Evolutionary conservation across 192 early-diverging fungal genomes (phyloP).

Genomic region (Coemansia sp.): DNA sequence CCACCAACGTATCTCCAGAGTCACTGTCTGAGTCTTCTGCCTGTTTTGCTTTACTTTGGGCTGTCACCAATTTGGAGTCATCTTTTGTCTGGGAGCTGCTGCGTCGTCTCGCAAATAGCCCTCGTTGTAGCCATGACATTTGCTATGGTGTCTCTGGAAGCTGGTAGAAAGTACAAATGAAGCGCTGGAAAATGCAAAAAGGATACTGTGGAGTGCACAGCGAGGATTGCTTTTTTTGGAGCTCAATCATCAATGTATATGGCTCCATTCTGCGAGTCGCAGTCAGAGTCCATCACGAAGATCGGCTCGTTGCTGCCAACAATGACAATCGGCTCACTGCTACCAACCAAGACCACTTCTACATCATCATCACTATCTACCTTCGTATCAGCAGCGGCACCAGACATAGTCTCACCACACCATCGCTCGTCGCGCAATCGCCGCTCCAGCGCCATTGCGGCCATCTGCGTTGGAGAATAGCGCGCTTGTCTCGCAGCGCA

Average conservation of each 20-base stretch:
- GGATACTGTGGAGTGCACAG: no score
- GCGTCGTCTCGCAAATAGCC: conserved; percentile 16
- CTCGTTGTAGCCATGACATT: conserved; percentile 31
- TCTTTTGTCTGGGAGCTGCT: conserved; percentile 16
- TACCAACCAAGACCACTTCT: not conserved
- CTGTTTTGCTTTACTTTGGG: not conserved
- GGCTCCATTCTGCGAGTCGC: conserved; percentile 16
- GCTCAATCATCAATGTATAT: no score
- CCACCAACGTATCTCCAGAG: conserved; percentile 12
- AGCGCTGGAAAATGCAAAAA: conserved; percentile 3
- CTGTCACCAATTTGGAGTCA: not conserved
- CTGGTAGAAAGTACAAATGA: not conserved
- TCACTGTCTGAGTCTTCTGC: conserved; percentile 5
- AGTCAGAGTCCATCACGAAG: conserved; percentile 31
- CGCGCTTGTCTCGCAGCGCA: conserved; percentile 7
- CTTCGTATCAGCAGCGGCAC: conserved; percentile 8
- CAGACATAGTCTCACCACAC: conserved; percentile 30
- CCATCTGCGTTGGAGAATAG: conserved; percentile 41
- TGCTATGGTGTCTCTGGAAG: not conserved
- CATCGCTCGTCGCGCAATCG: conserved; percentile 37
- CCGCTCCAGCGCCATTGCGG: conserved; percentile 33
- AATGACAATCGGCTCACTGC: not conserved
- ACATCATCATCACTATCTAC: conserved; percentile 15
- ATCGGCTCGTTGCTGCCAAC: not conserved
- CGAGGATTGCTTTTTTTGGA: no score